phyloP scores from a whole-genome alignment of 768 basidiomycete genomes.

The Paxillus rubicundulus region DNA sequence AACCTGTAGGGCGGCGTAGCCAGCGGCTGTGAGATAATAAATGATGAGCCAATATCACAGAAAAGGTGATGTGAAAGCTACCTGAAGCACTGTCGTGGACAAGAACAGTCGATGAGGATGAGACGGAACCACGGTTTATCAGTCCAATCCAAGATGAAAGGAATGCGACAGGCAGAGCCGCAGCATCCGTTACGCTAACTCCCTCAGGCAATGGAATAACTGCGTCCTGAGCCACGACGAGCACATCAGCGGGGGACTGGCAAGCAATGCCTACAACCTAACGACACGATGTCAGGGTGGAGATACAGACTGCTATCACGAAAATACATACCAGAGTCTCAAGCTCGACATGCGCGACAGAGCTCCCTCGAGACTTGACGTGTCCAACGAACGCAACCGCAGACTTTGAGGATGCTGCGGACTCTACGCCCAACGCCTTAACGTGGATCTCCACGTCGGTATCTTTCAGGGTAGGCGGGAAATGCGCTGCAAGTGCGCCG shows the following conservation, averaged over 20 bases:
- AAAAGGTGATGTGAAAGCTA: not conserved
- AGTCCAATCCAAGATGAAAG: slow-evolving; percentile 30
- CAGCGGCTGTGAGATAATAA: slow-evolving; percentile 13
- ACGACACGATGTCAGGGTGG: not conserved
- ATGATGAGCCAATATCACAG: not conserved
- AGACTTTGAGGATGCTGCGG: slow-evolving; percentile 6
- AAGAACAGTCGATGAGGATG: slow-evolving; percentile 21
- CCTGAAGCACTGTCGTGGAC: slow-evolving; percentile 28
- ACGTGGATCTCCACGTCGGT: slow-evolving; percentile 21
- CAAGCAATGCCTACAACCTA: slow-evolving; percentile 20
- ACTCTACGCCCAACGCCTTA: slow-evolving; percentile 12
- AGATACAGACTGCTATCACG: not conserved
- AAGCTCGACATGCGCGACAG: slow-evolving; percentile 4
- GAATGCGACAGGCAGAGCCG: slow-evolving; percentile 19
- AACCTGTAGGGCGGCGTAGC: slow-evolving; percentile 26
- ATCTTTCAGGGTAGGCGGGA: slow-evolving; percentile 14
- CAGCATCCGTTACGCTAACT: slow-evolving; percentile 16
- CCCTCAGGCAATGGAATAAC: slow-evolving; percentile 15
- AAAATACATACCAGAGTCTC: slow-evolving; percentile 6
- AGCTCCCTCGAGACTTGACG: slow-evolving; percentile 16
- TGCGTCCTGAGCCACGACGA: slow-evolving; percentile 11
- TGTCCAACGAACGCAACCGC: slow-evolving; percentile 17
- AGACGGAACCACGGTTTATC: slow-evolving; percentile 15
- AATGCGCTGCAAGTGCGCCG: slow-evolving; percentile 16
- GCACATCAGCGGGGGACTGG: slow-evolving; percentile 13